phyloP scores from a whole-genome alignment of 352 stramenopile genomes.

The Globisporangium emineosum region DNA sequence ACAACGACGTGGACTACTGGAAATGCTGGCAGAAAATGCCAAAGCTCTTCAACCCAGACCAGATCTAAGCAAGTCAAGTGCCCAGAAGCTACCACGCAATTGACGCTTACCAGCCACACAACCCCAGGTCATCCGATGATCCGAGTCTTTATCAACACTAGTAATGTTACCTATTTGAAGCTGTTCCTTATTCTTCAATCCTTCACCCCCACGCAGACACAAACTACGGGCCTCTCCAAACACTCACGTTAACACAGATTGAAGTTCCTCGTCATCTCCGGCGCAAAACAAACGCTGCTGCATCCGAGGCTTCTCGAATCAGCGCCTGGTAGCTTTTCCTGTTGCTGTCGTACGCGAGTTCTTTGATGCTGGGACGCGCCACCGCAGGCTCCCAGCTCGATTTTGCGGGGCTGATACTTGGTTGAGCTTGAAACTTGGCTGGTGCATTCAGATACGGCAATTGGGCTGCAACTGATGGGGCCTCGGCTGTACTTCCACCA shows the following conservation, averaged over 20 bases:
- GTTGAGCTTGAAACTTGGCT: neutral
- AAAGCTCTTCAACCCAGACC: conserved; percentile 77
- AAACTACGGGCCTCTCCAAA: too few relatives aligned
- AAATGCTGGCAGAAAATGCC: conserved; percentile 93
- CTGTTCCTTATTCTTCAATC: too few relatives aligned
- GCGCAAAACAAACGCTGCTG: neutral
- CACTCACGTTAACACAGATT: too few relatives aligned
- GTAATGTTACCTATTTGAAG: conserved; percentile 14
- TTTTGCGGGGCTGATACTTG: neutral
- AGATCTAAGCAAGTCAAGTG: conserved; percentile 8
- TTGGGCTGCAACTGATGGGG: neutral
- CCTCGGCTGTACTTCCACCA: neutral
- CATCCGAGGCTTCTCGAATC: conserved; percentile 12
- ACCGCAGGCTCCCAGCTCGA: neutral
- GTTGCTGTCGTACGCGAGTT: conserved; percentile 9
- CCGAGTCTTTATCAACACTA: neutral
- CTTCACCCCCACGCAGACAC: too few relatives aligned
- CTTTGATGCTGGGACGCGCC: conserved; percentile 12
- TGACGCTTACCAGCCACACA: neutral
- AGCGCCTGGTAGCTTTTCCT: conserved; percentile 14
- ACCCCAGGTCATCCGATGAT: neutral
- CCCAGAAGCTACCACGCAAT: neutral
- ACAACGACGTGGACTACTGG: conserved; percentile 90
- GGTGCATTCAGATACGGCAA: conserved; percentile 2
- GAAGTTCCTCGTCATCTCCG: neutral